These are phyloP conservation scores for Ascomycota sp. DNA, from an alignment of 2,329 filamentous ascomycete species.

Conservation along the genomic window DNA sequence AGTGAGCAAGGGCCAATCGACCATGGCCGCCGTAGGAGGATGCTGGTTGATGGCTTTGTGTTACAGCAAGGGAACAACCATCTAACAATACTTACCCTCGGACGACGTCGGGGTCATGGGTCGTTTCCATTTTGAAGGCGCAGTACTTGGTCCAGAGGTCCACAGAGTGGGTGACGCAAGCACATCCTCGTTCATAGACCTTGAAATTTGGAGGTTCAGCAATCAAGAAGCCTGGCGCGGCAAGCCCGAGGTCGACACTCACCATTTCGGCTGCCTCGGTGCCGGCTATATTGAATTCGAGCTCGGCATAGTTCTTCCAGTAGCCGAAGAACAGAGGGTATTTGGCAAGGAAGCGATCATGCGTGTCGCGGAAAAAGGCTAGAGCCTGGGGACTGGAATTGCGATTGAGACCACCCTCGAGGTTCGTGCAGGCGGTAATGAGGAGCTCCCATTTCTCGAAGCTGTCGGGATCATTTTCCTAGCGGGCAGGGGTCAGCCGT, in stretches of 20 bases:
- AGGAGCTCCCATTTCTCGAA: constrained; percentile 94
- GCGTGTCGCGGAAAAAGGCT: constrained; percentile 65
- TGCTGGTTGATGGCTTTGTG: constrained; percentile 25
- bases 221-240: too few relatives aligned
- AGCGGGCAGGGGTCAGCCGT: not conserved
- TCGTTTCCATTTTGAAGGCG: constrained; percentile 93
- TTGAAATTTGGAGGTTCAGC: constrained; percentile 14
- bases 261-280: constrained; percentile 97
- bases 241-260: constrained; percentile 9
- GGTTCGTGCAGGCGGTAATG: constrained; percentile 57
- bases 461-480: constrained; percentile 60
- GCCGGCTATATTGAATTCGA: constrained; percentile 91
- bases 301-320: constrained; percentile 98
- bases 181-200: constrained; percentile 90
- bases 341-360: constrained; percentile 82
- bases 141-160: constrained; percentile 97
- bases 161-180: constrained; percentile 80
- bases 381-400: constrained; percentile 94
- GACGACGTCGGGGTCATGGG: constrained; percentile 82
- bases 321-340: constrained; percentile 94
- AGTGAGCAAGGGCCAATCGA: constrained; percentile 17
- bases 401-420: constrained; percentile 85
- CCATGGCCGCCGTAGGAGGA: constrained; percentile 17
- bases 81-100: constrained; percentile 86
- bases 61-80: constrained; percentile 48